Evolutionary conservation across 2,329 filamentous ascomycete species (phyloP).

Genomic region (Berkeleyomyces rouxiae): DNA sequence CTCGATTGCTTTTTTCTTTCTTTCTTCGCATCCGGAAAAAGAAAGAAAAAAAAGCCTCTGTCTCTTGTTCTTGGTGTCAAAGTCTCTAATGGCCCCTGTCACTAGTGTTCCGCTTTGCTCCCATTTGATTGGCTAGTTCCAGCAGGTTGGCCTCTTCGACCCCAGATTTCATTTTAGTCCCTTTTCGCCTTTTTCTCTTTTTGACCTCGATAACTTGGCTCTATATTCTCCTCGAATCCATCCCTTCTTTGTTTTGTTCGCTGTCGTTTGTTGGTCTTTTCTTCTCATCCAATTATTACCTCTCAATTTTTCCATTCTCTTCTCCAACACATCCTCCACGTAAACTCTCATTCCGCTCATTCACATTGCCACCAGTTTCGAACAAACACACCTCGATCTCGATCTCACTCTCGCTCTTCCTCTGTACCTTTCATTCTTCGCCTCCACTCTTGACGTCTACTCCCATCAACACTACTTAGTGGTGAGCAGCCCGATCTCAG

Average conservation of each 20-base stretch:
- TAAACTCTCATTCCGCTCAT: background rate
- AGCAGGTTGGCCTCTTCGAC: background rate
- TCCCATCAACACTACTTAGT: background rate
- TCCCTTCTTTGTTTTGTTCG: background rate
- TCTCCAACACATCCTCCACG: background rate
- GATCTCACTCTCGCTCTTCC: background rate
- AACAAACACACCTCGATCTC: background rate
- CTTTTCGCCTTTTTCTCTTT: slow-evolving; percentile 5
- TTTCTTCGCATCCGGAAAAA: background rate
- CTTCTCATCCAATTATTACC: background rate
- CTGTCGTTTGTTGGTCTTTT: background rate
- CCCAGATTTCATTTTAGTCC: slow-evolving; percentile 12
- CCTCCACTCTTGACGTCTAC: background rate
- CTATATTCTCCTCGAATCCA: slow-evolving; percentile 4
- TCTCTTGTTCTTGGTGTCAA: background rate
- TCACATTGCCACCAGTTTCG: background rate
- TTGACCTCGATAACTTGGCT: background rate
- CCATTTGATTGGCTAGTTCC: background rate
- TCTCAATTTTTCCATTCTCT: background rate
- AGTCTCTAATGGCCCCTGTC: background rate
- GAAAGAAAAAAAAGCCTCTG: background rate
- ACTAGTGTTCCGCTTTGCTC: background rate
- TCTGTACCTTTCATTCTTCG: background rate
- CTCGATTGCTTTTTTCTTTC: background rate
- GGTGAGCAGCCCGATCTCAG: slow-evolving; percentile 15